Evolutionary conservation across 2,329 filamentous ascomycete species (phyloP), one percentile per base, ranked within the genome.

Genomic region (Ophiostoma himal-ulmi): DNA sequence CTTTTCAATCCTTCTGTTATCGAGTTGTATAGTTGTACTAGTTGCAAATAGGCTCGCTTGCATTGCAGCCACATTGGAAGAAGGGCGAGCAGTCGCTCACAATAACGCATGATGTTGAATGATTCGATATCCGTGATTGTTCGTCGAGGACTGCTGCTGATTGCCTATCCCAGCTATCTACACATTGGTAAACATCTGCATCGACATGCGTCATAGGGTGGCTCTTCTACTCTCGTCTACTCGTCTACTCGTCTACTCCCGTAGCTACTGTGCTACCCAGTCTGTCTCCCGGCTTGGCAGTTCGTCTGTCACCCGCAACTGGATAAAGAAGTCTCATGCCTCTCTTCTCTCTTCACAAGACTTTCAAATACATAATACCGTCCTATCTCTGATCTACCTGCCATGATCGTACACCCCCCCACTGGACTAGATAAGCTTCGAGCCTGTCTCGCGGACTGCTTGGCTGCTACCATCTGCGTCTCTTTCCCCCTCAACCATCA

Each of bases 361-460:
- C 44, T 48, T 48, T 44, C 13, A 4, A 44, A 5, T 14, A 20
- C 1, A 11, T 2, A 6, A 62, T 20, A 26, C 57, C 57, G 8
- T 62, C 52, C 36, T 20, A 26, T 52, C 17, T 20, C 52, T 62
- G 20, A 26, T 52, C 17, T 20, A 30, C 4, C 30, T 30, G 30
- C 30, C 30, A 30, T 3, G 30, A 11, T 1, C 22, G 22, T 60
- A 60, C 54, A 30, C 57, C 54, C 57, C 57, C 52, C 52, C 22
- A 62, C 57, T 62, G 57, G 26, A 62, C 57, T 62, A 62, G 52
- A 57, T 22, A 57, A 57, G 52, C 52, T 57, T 57, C 22, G n/a
- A 26, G 11, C 13, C 26, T 7, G 11, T 36, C 11, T 34, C 26
- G 20, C 13, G 17, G 44, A 34, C 13, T 34, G 52, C 57, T 30